A percentile compares a stretch with the other conserved stretches of the same genome.
Evolutionary conservation across 1,284 basidiomycete genomes (phyloP).

Genomic region (Tylopilus orsonianus): DNA sequence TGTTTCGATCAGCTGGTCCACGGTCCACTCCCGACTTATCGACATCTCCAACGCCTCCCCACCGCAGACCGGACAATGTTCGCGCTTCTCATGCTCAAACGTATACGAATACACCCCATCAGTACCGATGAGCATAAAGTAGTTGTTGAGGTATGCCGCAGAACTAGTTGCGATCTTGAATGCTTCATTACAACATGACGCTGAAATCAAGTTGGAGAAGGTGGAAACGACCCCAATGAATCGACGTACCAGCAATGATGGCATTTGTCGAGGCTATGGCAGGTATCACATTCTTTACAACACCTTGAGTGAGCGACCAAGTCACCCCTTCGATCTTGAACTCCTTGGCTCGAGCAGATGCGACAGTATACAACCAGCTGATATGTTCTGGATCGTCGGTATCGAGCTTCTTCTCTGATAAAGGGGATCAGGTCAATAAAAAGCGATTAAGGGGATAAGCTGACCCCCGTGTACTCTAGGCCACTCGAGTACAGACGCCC

Average conservation of each 20-base stretch:
- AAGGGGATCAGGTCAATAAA: slow-evolving; percentile 8
- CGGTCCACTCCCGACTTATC: slow-evolving; percentile 69
- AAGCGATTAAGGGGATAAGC: slow-evolving; percentile 13
- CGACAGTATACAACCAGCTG: slow-evolving; percentile 86
- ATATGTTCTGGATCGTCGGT: slow-evolving; percentile 98
- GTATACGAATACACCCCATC: slow-evolving; percentile 98
- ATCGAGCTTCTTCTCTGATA: slow-evolving; percentile 87
- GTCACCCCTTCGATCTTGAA: slow-evolving; percentile 98
- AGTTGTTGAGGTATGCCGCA: slow-evolving; percentile 95
- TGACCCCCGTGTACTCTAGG: slow-evolving; percentile 85
- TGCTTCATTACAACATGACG: slow-evolving; percentile 98
- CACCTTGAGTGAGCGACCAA: slow-evolving; percentile 96
- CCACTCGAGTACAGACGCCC: slow-evolving; percentile 99
- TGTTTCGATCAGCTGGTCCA: slow-evolving; percentile 85
- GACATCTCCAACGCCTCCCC: slow-evolving; percentile 79
- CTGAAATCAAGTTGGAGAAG: slow-evolving; percentile 41
- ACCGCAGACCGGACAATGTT: slow-evolving; percentile 97
- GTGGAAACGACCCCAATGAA: background rate
- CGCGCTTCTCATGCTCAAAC: slow-evolving; percentile 91
- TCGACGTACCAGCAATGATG: slow-evolving; percentile 80
- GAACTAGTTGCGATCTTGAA: slow-evolving; percentile 98
- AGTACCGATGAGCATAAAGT: slow-evolving; percentile 97
- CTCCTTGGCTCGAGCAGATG: slow-evolving; percentile 79
- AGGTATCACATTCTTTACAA: slow-evolving; percentile 99
- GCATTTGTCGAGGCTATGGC: slow-evolving; percentile 97